Evolutionary conservation across 139 green algal genomes (phyloP).

Genomic region (Nannochloris sp.): DNA sequence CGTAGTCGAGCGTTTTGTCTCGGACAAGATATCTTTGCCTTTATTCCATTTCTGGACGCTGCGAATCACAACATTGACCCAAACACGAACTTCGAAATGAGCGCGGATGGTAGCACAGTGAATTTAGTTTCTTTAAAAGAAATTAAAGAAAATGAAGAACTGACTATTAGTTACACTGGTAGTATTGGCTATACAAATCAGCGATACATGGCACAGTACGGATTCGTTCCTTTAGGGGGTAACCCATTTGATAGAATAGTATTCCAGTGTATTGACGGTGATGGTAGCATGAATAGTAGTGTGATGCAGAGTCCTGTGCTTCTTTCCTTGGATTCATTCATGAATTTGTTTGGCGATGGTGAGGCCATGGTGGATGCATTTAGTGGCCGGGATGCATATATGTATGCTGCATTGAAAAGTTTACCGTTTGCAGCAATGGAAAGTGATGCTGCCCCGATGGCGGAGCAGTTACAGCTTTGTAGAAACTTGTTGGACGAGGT

Average conservation of each 20-base stretch:
- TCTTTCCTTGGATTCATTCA: slow-evolving; percentile 25
- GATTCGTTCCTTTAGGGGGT: slow-evolving; percentile 36
- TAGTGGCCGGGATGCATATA: slow-evolving; percentile 18
- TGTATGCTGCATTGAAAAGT: slow-evolving; percentile 33
- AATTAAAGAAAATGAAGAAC: slow-evolving; percentile 25
- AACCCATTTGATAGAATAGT: slow-evolving; percentile 40
- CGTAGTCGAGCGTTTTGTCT: slow-evolving; percentile 37
- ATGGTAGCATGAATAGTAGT: background rate
- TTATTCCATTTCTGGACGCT: slow-evolving; percentile 54
- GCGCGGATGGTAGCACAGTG: background rate
- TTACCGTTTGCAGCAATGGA: slow-evolving; percentile 24
- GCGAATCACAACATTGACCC: slow-evolving; percentile 46
- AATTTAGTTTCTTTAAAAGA: slow-evolving; percentile 41
- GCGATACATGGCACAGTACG: slow-evolving; percentile 48
- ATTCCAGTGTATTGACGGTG: slow-evolving; percentile 11
- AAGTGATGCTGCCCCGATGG: background rate
- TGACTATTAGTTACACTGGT: slow-evolving; percentile 56
- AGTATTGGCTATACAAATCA: slow-evolving; percentile 25
- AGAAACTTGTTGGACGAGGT: background rate
- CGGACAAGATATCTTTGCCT: slow-evolving; percentile 28
- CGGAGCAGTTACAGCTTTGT: background rate
- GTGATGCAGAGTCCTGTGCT: background rate
- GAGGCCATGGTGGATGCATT: slow-evolving; percentile 23
- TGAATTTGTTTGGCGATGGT: slow-evolving; percentile 25
- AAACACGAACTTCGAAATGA: slow-evolving; percentile 38